Conservation (phyloP, 2,329 filamentous ascomycete species). For the Talaromyces sp. region DNA sequence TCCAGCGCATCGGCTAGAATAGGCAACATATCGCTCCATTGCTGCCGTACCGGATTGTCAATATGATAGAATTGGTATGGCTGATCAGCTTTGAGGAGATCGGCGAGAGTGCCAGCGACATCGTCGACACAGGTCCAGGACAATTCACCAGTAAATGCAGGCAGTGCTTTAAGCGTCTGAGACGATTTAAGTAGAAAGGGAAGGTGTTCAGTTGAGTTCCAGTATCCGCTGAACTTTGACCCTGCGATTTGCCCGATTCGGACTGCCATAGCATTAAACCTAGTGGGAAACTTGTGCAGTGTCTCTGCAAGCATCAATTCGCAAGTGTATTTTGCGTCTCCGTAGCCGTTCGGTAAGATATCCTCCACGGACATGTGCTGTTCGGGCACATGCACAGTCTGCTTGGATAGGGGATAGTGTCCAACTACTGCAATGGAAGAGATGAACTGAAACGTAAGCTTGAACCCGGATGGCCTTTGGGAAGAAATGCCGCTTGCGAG, state of each 20-base stretch:
- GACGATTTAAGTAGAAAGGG: slow-evolving; percentile 50
- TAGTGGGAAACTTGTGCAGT: slow-evolving; percentile 38
- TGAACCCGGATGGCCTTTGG: slow-evolving; percentile 8
- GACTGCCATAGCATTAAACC: slow-evolving; percentile 44
- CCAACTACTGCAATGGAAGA: not conserved
- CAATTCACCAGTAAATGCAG: slow-evolving; percentile 40
- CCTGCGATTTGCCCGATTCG: slow-evolving; percentile 55
- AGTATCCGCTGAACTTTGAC: slow-evolving; percentile 48
- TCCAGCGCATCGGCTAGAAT: slow-evolving; percentile 33
- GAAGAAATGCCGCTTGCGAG: slow-evolving; percentile 38
- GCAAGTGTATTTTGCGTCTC: slow-evolving; percentile 52
- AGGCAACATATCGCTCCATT: slow-evolving; percentile 37
- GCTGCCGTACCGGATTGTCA: slow-evolving; percentile 44
- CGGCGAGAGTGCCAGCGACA: slow-evolving; percentile 32
- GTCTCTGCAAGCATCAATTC: slow-evolving; percentile 51
- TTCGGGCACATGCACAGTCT: slow-evolving; percentile 40
- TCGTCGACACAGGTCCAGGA: slow-evolving; percentile 49
- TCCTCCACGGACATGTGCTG: slow-evolving; percentile 36
- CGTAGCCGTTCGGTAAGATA: slow-evolving; percentile 48
- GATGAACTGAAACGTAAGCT: not conserved
- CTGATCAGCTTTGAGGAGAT: slow-evolving; percentile 29
- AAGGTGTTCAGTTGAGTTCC: slow-evolving; percentile 56
- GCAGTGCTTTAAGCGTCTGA: slow-evolving; percentile 44
- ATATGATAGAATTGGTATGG: slow-evolving; percentile 43
- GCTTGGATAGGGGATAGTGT: not conserved